Base-by-base conservation (phyloP, 805 yeast species). In the Sugiyamaella valdiviana region DNA sequence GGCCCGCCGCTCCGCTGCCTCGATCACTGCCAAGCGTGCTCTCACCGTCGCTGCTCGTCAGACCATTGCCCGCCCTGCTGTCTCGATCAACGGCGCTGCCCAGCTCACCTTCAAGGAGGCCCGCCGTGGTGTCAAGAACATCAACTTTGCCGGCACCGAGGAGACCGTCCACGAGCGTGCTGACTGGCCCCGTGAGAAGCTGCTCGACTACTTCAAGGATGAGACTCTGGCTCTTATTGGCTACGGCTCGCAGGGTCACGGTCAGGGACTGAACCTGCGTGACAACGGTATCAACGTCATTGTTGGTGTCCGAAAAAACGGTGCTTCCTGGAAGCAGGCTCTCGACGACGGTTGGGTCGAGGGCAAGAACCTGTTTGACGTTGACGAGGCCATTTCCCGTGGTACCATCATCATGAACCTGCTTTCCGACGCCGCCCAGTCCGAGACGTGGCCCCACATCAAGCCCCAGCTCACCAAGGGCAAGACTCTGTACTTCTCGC, bases 161-260 rank as follows among this genome's bases (percentile, higher is more conserved):
- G 99, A 93, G 79, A 74, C 83, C 61, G 99, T 93, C 61, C 91
- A 93, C 79, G 98, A 93, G 80, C 87, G 99, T 76, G 83, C 89
- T 64, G 99, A 93, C 85, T 93, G 99, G 99, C 99, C 99, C 75
- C 80, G 84, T 72, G 98, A 91, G 77, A 91, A 86, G 79, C 79
- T 93, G 66, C 79, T 83, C 57, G 90, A 88, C 66, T 93, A 90
- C 81, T 93, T 93, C 89, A 91, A 93, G 82, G 77, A 90, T 74
- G 98, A 93, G 72, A 93, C 99, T 54, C 77, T 93, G 68, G 98
- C 99, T 61, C 76, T 93, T 67, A 90, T 93, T 63, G 99, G 99
- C 75, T 93, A 93, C 83, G 99, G 99, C 70, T 91, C 99, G 60
- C 99, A 93, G 78, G 99, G 99, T 80, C 91, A 93, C 80, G 99